Evolutionary conservation across 768 basidiomycete species (phyloP), one percentile per base, ranked within the genome.

Genomic region (Tricholoma sp.): DNA sequence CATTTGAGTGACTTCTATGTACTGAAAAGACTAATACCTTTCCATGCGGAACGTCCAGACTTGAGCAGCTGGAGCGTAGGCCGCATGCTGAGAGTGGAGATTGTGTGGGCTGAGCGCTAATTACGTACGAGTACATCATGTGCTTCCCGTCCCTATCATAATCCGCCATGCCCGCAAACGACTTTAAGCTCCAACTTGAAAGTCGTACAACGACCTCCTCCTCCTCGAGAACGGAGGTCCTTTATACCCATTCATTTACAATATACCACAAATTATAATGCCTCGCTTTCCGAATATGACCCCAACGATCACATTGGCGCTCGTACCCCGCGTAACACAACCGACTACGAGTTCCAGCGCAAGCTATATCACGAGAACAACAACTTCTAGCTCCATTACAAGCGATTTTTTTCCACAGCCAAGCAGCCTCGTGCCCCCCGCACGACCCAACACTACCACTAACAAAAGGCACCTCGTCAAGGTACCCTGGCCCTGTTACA

Each of bases 41-140:
- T 91, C 89, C 89, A 91, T 46, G 88, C 88, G n/a, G 89, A 90
- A 57, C 89, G 82, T 54, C 83, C 86, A 5, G 83, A 76, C 60
- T 77, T 84, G 57, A 80, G 76, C 51, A 86, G 67, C 57, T 79
- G 64, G 52, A 81, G 75, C 34, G 88, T 84, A 50, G 85, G 81
- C 59, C 79, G 80, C 89, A 91, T 91, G 1, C 29, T 29, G n/a
- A n/a, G n/a, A n/a, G n/a, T n/a, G n/a, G n/a, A n/a, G n/a, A n/a
- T n/a, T n/a, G n/a, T n/a, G n/a, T n/a, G n/a, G n/a, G n/a, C n/a
- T n/a, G n/a, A n/a, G n/a, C n/a, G n/a, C n/a, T 27, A 27, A 27
- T 27, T 27, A 27, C 24, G 24, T 27, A 27, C 24, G n/a, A n/a
- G n/a, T n/a, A n/a, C n/a, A n/a, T n/a, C n/a, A n/a, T n/a, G n/a